A percentile compares a stretch with the other conserved stretches of the same genome.
These are phyloP conservation scores for Aspergillus cristatus DNA, from an alignment of 495 filamentous ascomycete species.

Conservation along the genomic window DNA sequence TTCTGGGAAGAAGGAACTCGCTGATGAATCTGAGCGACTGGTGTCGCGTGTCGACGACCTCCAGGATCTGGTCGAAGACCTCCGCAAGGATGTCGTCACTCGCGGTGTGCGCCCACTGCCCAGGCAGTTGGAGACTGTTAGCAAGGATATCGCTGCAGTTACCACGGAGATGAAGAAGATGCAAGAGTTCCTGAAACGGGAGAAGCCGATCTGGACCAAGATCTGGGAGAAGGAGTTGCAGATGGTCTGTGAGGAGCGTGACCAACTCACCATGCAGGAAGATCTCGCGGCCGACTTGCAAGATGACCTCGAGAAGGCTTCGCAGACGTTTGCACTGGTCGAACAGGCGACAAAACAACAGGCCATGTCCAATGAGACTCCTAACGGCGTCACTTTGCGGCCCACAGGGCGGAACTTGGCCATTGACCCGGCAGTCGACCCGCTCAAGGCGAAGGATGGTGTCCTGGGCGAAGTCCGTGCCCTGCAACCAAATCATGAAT, in stretches of 20 bases:
- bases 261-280: constrained; percentile 89
- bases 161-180: constrained; percentile 89
- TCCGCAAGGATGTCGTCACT: constrained; percentile 91
- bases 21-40: constrained; percentile 74
- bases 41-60: constrained; percentile 90
- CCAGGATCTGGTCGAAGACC: constrained; percentile 90
- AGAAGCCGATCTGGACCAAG: constrained; percentile 96
- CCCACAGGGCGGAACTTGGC: constrained; percentile 52
- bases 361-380: constrained; percentile 53
- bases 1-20: constrained; percentile 73
- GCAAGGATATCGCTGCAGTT: constrained; percentile 73
- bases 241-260: constrained; percentile 87
- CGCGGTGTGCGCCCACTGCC: constrained; percentile 89
- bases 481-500: constrained; percentile 90
- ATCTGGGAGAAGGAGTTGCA: constrained; percentile 97
- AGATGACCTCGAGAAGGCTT: constrained; percentile 90
- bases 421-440: constrained; percentile 59
- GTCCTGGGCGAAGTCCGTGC: constrained; percentile 91
- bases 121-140: constrained; percentile 78
- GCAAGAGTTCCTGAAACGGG: constrained; percentile 79
- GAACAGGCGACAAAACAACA: constrained; percentile 96
- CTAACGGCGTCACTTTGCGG: constrained; percentile 31
- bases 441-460: constrained; percentile 73
- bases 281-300: constrained; percentile 85
- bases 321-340: constrained; percentile 84